Evolutionary conservation across 78 protist species (phyloP), one percentile per base, ranked within the genome.

Genomic region (slime mould (Dictyostelium discoideum)): DNA sequence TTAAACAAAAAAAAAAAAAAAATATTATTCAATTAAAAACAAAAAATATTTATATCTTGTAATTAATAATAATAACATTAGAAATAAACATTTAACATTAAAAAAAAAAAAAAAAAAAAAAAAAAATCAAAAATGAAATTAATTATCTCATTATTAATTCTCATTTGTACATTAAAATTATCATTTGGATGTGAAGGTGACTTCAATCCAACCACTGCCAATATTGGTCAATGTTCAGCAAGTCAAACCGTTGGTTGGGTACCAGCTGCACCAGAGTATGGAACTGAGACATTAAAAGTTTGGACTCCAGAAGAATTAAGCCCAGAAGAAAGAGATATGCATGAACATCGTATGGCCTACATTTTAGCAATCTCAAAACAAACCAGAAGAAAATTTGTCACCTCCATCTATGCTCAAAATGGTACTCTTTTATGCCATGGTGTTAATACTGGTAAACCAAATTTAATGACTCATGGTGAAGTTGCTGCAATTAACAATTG

Each of bases 361-460:
- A 60, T 57, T 14, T 26, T 87, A 6, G 73, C 79, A 22, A 26
- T 78, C 9, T 16, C 85, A 7, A 48, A 37, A 18, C 26, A 39
- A 24, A 11, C 39, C 4, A 87, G 65, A 60, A 76, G 78, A 60
- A 87, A 87, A 69, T 87, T 87, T 26, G 93, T 87, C 40, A 42
- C 93, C 37, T 32, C 85, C 3, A 87, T 87, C 63, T 87, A 87
- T 10, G 22, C 9, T 40, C 54, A 26, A 29, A 87, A 87, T 6
- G 81, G 81, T 54, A 87, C 84, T 24, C 24, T 87, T 2, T 8
- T 60, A 8, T 87, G 93, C 14, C 22, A 44, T 60, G 93, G 93
- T 78, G 44, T 87, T 10, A 87, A 87, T 32, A 50, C 63, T 54
- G 93, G 93, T 42, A 78, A 57, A n/a, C 93, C 93, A 87, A 87